Evolutionary conservation across 352 stramenopile species (phyloP).

Genomic region (Phytophthora tentaculata): DNA sequence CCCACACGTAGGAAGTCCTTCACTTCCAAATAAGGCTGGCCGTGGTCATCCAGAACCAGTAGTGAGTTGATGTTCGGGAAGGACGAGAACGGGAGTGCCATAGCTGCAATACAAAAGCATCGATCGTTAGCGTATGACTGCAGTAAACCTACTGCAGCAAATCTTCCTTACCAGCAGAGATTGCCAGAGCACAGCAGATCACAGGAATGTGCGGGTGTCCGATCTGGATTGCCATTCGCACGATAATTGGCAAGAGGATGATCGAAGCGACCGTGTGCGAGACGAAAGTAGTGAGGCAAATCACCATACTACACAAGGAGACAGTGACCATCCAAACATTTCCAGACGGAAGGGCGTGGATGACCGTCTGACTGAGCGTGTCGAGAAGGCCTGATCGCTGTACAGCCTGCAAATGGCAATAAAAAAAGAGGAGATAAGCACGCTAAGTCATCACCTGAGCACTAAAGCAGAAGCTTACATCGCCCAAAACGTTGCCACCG

Average conservation of each 20-base stretch:
- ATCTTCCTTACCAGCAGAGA: constrained; percentile 78
- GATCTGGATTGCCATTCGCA: constrained; percentile 89
- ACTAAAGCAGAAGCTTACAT: constrained; percentile 52
- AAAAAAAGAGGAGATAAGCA: constrained; percentile 1
- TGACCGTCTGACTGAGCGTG: constrained; percentile 84
- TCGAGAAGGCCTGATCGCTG: constrained; percentile 84
- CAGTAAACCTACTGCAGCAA: background rate
- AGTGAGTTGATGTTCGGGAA: constrained; percentile 95
- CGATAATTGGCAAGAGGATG: constrained; percentile 93
- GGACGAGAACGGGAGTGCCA: constrained; percentile 92
- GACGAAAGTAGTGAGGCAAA: constrained; percentile 93
- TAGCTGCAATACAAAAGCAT: constrained; percentile 48
- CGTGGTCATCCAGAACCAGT: constrained; percentile 90
- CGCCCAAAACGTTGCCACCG: constrained; percentile 91
- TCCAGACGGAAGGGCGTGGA: constrained; percentile 77
- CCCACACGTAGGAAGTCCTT: constrained; percentile 89
- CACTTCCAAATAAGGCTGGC: constrained; percentile 86
- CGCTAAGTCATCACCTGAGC: background rate
- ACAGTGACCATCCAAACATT: constrained; percentile 88
- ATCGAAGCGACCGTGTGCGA: constrained; percentile 94
- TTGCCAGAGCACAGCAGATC: constrained; percentile 83
- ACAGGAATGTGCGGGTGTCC: constrained; percentile 87
- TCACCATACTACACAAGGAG: constrained; percentile 86
- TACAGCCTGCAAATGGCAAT: constrained; percentile 56
- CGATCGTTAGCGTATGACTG: background rate